A percentile compares a stretch with the other conserved stretches of the same genome.
Evolutionary conservation across 2,329 filamentous ascomycete species (phyloP).

Genomic region (Mycocentrospora acerina): DNA sequence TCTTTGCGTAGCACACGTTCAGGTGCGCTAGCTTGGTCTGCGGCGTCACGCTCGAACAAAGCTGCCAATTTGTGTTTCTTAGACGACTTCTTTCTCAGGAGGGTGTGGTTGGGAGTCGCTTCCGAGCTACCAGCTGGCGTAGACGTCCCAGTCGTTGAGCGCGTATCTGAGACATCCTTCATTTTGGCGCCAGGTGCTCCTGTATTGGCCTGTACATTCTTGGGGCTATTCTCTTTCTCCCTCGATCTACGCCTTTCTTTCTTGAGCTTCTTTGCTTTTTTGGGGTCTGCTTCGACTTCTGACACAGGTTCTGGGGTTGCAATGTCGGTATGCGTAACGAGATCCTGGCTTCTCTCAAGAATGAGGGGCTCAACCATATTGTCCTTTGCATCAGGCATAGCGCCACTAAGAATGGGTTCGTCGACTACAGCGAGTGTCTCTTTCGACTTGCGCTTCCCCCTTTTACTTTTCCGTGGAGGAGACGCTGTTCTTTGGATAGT

Average conservation of each 20-base stretch:
- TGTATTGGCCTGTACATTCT: neutral
- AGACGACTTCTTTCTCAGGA: slow-evolving; percentile 40
- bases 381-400: neutral
- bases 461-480: slow-evolving; percentile 17
- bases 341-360: too few relatives aligned
- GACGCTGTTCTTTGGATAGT: neutral
- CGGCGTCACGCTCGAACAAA: slow-evolving; percentile 32
- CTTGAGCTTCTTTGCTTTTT: too few relatives aligned
- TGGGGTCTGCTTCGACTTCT: too few relatives aligned
- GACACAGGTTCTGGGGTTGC: too few relatives aligned
- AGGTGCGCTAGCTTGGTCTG: slow-evolving; percentile 7
- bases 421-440: slow-evolving; percentile 5
- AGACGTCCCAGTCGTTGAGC: neutral
- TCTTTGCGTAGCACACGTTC: slow-evolving; percentile 16
- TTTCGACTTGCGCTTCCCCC: slow-evolving; percentile 23
- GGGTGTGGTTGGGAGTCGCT: slow-evolving; percentile 14
- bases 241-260: too few relatives aligned
- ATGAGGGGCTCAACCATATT: neutral
- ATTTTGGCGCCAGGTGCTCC: neutral
- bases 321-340: too few relatives aligned
- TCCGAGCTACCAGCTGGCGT: slow-evolving; percentile 11
- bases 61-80: slow-evolving; percentile 41
- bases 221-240: too few relatives aligned
- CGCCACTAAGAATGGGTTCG: neutral
- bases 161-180: neutral